Base-by-base conservation (phyloP, 202 grass and related monocot genomes). In the Schoenoplectus triqueter region DNA sequence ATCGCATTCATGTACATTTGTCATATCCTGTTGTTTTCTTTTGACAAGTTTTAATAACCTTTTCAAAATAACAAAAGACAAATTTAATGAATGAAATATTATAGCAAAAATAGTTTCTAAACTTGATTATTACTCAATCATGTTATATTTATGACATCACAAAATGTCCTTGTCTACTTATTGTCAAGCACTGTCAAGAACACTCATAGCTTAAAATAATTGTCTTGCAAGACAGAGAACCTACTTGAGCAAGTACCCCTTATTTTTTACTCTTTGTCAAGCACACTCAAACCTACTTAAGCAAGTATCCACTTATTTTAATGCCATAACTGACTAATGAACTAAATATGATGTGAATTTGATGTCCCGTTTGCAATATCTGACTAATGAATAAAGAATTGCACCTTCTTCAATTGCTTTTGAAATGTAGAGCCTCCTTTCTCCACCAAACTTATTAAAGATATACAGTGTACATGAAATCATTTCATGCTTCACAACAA, bases 401-500 rank as follows among this genome's bases (percentile, higher is more conserved):
- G 54, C 74, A 78, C 22, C 74, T 78, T 31, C 54, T 78, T 22
- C 74, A 60, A 78, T 59, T 78, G 54, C 9, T n/a, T 78, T 60
- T 60, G 20, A 78, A 78, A 78, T 78, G 54, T 78, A 83, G 49
- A 68, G 81, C 19, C 80, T 13, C 21, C 74, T 5, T 20, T 59
- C 64, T 40, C 66, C 22, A 83, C 81, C 81, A 83, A 82, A 83
- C 81, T 68, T 54, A 68, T 70, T 66, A 68, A 83, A 83, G 81
- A 83, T 48, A 69, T 83, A 83, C 64, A 83, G 81, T 70, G 65
- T 69, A 83, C 61, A 83, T 56, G 81, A 83, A 83, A 83, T 83
- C 48, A 70, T 83, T 83, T 83, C 81, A 83, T 83, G 81, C 81
- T 83, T 83, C 64, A 69, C 64, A 83, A 69, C 81, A 83, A 83